Conservation (phyloP, 164 flowering plant species). For the Kalanchoe fedtschenkoi region DNA sequence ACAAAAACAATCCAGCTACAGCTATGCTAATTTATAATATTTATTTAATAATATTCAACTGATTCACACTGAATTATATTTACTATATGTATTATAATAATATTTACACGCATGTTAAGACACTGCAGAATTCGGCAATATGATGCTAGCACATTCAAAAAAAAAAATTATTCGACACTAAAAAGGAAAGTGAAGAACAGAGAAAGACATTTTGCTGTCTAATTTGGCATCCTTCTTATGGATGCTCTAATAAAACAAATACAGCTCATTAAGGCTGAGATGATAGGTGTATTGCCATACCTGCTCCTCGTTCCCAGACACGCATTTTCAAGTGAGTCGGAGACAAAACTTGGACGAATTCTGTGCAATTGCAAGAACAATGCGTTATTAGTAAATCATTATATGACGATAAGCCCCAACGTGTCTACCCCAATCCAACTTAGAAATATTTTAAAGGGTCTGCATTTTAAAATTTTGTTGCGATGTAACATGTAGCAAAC, state of each 20-base stretch:
- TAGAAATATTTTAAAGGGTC: not conserved
- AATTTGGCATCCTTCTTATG: too few relatives aligned
- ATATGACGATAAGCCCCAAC: not conserved
- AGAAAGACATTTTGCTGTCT: too few relatives aligned
- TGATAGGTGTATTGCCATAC: conserved; percentile 17
- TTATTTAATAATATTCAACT: too few relatives aligned
- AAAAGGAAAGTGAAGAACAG: too few relatives aligned
- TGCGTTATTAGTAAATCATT: not conserved
- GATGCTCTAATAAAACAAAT: not conserved
- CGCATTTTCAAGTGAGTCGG: conserved; percentile 91
- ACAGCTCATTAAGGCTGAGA: not conserved
- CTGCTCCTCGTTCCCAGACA: conserved; percentile 99
- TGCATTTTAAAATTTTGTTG: not conserved
- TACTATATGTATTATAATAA: too few relatives aligned
- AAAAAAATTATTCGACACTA: too few relatives aligned
- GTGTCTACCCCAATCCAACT: not conserved
- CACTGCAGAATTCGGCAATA: too few relatives aligned
- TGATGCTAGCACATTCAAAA: too few relatives aligned
- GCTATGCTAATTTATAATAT: too few relatives aligned
- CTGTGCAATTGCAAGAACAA: conserved; percentile 33
- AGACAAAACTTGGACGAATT: conserved; percentile 84
- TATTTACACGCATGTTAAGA: too few relatives aligned
- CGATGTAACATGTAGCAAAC: not conserved
- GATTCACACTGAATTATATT: too few relatives aligned
- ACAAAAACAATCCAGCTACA: too few relatives aligned